Percentiles rank a stretch among this genome's conserved stretches.
Conservation (phyloP, 2,329 filamentous ascomycete species). For the Orbilia blumenaviensis region DNA sequence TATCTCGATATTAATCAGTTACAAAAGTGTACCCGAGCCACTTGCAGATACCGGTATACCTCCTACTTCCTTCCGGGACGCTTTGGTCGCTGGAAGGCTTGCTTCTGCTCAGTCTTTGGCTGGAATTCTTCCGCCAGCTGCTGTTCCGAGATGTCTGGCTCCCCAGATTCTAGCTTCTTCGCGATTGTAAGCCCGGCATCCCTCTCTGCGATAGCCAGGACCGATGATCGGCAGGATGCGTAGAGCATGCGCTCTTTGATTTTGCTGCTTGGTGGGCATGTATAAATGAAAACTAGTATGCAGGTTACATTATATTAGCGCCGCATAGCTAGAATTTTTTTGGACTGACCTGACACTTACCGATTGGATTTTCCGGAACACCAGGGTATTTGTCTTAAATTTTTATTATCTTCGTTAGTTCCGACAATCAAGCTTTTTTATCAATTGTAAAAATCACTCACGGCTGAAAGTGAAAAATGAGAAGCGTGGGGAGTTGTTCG, state of each 20-base stretch:
- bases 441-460: constrained; percentile 34
- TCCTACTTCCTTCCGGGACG: constrained; percentile 71
- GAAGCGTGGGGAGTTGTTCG: constrained; percentile 75
- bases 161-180: constrained; percentile 70
- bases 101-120: constrained; percentile 72
- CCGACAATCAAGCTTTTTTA: neutral
- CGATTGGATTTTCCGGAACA: constrained; percentile 67
- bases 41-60: neutral
- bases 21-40: constrained; percentile 20
- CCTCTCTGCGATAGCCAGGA: constrained; percentile 72
- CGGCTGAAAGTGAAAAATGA: constrained; percentile 75
- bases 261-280: constrained; percentile 75
- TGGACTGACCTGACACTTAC: constrained; percentile 30
- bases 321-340: neutral
- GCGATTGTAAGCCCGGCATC: constrained; percentile 73
- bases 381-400: constrained; percentile 66
- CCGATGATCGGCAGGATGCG: constrained; percentile 68
- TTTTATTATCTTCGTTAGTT: neutral
- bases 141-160: constrained; percentile 73
- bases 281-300: constrained; percentile 76
- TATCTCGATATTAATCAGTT: constrained; percentile 42
- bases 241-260: constrained; percentile 90
- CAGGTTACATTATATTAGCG: constrained; percentile 20
- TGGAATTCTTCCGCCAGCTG: constrained; percentile 73
- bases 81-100: constrained; percentile 80